These are phyloP conservation scores for Cyberlindnera mississippiensis DNA, from an alignment of 805 yeast species.

Conservation along the genomic window DNA sequence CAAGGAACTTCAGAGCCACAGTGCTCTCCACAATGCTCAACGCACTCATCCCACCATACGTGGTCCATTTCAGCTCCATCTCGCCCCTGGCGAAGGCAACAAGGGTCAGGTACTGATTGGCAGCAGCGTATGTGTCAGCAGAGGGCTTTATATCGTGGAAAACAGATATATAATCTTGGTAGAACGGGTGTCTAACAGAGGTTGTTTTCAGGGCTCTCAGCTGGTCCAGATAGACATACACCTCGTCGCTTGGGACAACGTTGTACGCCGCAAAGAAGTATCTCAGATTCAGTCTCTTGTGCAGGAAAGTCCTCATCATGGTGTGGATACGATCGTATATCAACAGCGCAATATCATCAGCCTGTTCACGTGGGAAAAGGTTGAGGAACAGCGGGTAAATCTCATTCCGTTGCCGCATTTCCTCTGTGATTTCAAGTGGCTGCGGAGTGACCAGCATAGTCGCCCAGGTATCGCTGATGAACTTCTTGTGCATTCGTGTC, in stretches of 20 bases:
- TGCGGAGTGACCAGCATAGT: not conserved
- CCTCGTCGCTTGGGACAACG: constrained; percentile 1
- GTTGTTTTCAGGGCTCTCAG: constrained; percentile 1
- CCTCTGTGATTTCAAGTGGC: not conserved
- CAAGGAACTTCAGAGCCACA: constrained; percentile 1
- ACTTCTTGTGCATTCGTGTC: constrained; percentile 2
- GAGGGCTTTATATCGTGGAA: not conserved
- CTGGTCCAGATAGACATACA: constrained; percentile 2
- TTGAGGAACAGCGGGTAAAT: constrained; percentile 5
- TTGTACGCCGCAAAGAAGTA: not conserved
- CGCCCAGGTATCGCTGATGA: constrained; percentile 1
- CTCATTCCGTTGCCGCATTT: constrained; percentile 1
- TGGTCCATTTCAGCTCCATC: constrained; percentile 7
- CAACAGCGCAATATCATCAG: constrained; percentile 3
- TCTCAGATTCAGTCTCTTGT: constrained; percentile 1
- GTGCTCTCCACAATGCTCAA: not conserved
- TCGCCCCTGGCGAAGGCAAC: constrained; percentile 1
- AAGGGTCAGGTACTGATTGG: not conserved
- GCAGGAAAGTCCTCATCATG: constrained; percentile 2
- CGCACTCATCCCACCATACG: constrained; percentile 3
- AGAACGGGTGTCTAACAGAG: constrained; percentile 5
- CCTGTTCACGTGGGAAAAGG: constrained; percentile 1
- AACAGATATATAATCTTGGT: constrained; percentile 1
- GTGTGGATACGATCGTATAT: constrained; percentile 1
- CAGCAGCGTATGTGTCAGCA: not conserved